Base-by-base conservation (phyloP, 2,329 filamentous ascomycete species). In the Aureobasidium mangrovei region DNA sequence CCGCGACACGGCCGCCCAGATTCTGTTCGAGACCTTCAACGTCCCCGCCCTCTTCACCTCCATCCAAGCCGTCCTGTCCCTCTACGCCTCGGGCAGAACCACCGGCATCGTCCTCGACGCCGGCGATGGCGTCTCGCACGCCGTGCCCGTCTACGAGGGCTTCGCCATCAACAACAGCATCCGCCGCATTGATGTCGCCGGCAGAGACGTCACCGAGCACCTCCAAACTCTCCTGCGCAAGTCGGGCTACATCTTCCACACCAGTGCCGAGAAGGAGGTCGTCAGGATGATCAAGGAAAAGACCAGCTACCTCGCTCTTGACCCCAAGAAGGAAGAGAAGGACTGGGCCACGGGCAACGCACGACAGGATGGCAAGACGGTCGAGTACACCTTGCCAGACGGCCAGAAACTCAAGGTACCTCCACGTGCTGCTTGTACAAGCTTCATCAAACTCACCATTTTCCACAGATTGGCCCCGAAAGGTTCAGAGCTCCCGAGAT, bases 231-330 rank as follows among this genome's bases (percentile, higher is more conserved):
- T 97, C 62, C 76, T 98, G 62, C 82, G 93, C 65, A 97, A 96
- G 77, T 88, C 84, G 63, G 93, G 93, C 47, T 89, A 93, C 67
- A 83, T 96, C 18, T 95, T 98, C 70, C 91, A 97, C 72, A 98
- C 93, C 18, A 96, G 90, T 68, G 93, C 93, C 9, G 93, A 98
- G 77, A 98, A 98, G 75, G 93, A 98, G 73, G 90, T 96, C n/a
- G 93, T 98, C 56, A 83, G 91, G 61, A 80, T 89, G 70, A 96
- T 98, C 74, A 98, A 98, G 75, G 93, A 98, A 77, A 88, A 87
- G 66, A 85, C 89, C 45, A 86, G 88, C 55, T 98, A 97, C 69
- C 86, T 98, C 38, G 90, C 93, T 27, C 74, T 87, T 51, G 91
- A 97, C 69, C 91, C 93, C 6, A 85, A 86, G 67, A 90, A 87